These are phyloP conservation scores for Malus fusca DNA, from an alignment of 306 rosid species.

Conservation along the genomic window DNA sequence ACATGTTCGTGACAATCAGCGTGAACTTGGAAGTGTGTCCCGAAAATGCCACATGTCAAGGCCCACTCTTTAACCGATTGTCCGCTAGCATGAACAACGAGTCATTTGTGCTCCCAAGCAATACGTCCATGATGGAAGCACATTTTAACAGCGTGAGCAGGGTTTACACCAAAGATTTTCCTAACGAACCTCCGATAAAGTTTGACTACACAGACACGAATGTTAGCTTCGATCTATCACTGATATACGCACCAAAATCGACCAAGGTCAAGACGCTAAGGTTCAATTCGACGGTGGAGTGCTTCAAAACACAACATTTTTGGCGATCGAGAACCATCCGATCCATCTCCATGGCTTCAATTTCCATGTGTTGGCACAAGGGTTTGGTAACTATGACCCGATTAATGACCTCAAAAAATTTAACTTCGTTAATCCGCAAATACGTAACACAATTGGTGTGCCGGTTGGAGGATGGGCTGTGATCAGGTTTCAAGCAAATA, in stretches of 20 bases:
- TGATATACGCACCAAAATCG: constrained; percentile 35
- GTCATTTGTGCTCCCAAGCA: constrained; percentile 43
- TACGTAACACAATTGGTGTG: constrained; percentile 56
- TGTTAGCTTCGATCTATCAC: neutral
- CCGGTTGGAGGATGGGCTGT: constrained; percentile 68
- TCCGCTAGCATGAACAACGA: constrained; percentile 72
- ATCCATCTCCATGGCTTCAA: constrained; percentile 64
- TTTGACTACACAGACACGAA: constrained; percentile 32
- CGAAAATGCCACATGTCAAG: constrained; percentile 21
- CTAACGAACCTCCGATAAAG: constrained; percentile 24
- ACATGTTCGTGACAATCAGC: constrained; percentile 47
- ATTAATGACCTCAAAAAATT: constrained; percentile 19
- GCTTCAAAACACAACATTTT: constrained; percentile 38
- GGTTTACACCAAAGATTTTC: constrained; percentile 45
- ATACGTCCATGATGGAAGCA: constrained; percentile 44
- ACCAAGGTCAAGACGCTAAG: constrained; percentile 50
- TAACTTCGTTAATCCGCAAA: constrained; percentile 49
- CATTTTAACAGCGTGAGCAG: constrained; percentile 9
- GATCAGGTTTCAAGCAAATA: constrained; percentile 36
- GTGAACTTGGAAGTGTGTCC: constrained; percentile 21
- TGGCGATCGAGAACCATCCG: constrained; percentile 43
- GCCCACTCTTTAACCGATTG: neutral
- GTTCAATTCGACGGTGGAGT: constrained; percentile 53
- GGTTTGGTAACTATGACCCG: constrained; percentile 48
- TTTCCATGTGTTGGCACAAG: constrained; percentile 60